Conservation (phyloP, 208 protist genomes). For the Trypanosoma theileri region DNA sequence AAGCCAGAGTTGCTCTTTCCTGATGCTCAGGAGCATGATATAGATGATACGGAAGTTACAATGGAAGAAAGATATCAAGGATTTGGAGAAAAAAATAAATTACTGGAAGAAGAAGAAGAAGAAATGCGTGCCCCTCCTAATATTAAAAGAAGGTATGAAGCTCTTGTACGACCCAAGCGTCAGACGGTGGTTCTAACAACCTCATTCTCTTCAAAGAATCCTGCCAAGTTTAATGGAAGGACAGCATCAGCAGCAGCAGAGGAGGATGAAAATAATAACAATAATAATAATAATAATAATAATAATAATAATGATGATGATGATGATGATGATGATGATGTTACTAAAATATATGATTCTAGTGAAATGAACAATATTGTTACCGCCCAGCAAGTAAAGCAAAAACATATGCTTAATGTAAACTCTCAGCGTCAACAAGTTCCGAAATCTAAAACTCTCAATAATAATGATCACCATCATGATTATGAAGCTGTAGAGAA, state of each 20-base stretch:
- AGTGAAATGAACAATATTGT: constrained; percentile 44
- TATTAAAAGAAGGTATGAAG: constrained; percentile 61
- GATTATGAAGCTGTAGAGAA: background rate
- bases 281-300: constrained; percentile 56
- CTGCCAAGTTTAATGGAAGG: constrained; percentile 17
- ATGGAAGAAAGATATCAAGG: background rate
- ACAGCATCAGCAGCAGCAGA: constrained; percentile 30
- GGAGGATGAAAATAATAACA: constrained; percentile 48
- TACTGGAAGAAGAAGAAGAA: constrained; percentile 14
- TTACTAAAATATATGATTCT: constrained; percentile 69
- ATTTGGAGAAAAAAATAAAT: background rate
- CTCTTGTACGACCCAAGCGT: constrained; percentile 44
- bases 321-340: constrained; percentile 48
- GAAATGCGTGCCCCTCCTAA: constrained; percentile 32
- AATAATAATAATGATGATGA: constrained; percentile 25
- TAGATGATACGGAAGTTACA: constrained; percentile 15
- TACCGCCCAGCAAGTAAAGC: background rate
- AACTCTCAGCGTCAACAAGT: too few species aligned
- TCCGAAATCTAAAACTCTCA: background rate
- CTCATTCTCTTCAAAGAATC: constrained; percentile 36
- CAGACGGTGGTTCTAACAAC: constrained; percentile 60
- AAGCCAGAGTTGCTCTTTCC: constrained; percentile 32
- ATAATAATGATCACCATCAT: background rate
- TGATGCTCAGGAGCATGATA: constrained; percentile 24
- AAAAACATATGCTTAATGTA: background rate